Evolutionary conservation across 208 protist genomes (phyloP), one percentile per base, ranked within the genome.

Genomic region (Leptomonas pyrrhocoris): DNA sequence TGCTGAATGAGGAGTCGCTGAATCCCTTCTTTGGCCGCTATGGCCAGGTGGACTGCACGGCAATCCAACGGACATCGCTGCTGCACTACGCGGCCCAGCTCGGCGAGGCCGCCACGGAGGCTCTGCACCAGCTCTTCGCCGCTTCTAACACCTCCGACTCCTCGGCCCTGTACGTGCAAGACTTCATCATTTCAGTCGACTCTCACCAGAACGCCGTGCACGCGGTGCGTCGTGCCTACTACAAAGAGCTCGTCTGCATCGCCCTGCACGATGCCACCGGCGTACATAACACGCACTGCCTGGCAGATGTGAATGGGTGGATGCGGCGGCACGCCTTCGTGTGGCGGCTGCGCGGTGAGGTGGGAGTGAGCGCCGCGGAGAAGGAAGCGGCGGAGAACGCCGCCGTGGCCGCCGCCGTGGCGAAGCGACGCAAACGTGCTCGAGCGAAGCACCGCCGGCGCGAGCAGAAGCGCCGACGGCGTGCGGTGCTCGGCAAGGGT

Each of bases 11-110:
- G 58, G 88, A 96, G 76, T 85, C 83, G 46, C 81, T 96, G 60
- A 96, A 96, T 74, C 73, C 86, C 9, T 96, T 84, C 77, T 94
- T 96, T 83, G 91, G 91, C 50, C 91, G 91, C 36, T 96, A 96
- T 64, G 91, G 91, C 15, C 91, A 96, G 80, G 86, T 92, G 9
- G 81, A 80, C 45, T 86, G 81, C 54, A 70, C 49, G 43, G 54
- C 85, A n/a, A 46, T 91, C 25, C 77, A 77, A 40, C 80, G 80
- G 50, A 60, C 70, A n/a, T 56, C 69, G 16, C 58, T 90, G 27
- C 43, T 36, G 40, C 72, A 85, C 56, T 74, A 46, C 25, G 43
- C 50, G 21, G 51, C 42, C 2, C 36, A 59, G 23, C 50, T 81
- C n/a, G 69, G 68, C 28, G 65, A 79, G 50, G 45, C 66, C 11